Evolutionary conservation across 2,329 filamentous ascomycete species (phyloP).

Genomic region (Fusarium humuli): DNA sequence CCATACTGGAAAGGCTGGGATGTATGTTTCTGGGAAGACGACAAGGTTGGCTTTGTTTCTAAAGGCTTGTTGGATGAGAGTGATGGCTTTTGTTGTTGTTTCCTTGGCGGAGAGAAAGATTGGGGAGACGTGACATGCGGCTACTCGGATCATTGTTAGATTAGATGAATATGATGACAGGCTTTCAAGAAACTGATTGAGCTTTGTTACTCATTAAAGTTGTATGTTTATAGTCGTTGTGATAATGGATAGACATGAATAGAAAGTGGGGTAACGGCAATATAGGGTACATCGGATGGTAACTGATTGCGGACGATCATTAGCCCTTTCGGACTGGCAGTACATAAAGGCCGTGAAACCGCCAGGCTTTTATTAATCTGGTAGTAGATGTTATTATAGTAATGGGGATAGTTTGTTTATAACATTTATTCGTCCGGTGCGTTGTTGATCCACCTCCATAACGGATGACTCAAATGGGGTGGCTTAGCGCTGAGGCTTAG

Average conservation of each 20-base stretch:
- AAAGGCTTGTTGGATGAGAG: constrained; percentile 58
- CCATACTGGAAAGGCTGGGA: constrained; percentile 67
- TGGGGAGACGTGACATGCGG: constrained; percentile 55
- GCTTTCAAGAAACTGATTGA: background rate
- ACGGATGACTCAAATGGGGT: background rate
- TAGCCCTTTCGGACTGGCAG: background rate
- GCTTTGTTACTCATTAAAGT: too few species aligned
- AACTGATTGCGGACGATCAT: background rate
- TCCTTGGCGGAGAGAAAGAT: constrained; percentile 59
- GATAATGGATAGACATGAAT: too few species aligned
- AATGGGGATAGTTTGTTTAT: too few species aligned
- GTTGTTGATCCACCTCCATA: background rate
- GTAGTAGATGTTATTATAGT: too few species aligned
- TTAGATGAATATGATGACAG: background rate
- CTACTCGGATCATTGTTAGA: constrained; percentile 36
- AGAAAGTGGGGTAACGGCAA: constrained; percentile 8
- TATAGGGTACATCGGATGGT: background rate
- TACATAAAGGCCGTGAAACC: background rate
- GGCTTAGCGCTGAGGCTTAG: background rate
- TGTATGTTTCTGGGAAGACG: constrained; percentile 65
- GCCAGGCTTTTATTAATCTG: too few species aligned
- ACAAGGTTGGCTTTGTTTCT: constrained; percentile 59
- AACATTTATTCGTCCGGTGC: too few species aligned
- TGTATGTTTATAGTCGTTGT: too few species aligned
- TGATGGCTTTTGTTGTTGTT: constrained; percentile 61